Evolutionary conservation across 495 filamentous ascomycete species (phyloP).

Genomic region (Daldinia grandis): DNA sequence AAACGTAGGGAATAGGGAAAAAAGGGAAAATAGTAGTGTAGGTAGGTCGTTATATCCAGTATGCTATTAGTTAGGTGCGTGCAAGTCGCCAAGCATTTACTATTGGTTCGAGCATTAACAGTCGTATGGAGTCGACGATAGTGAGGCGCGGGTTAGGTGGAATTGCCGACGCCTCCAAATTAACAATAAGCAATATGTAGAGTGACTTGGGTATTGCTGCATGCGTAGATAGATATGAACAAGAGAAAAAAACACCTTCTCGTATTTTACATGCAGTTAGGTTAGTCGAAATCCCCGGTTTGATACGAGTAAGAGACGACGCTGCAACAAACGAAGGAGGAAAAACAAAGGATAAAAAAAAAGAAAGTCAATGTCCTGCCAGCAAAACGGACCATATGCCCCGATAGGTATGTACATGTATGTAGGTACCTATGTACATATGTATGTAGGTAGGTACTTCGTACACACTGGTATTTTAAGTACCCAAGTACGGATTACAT

Average conservation of each 20-base stretch:
- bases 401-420: not conserved
- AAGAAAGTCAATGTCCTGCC: not conserved
- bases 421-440: no score
- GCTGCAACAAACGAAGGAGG: not conserved
- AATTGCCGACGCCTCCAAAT: slow-evolving; percentile 15
- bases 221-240: slow-evolving; percentile 10
- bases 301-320: slow-evolving; percentile 1
- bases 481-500: no score
- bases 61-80: not conserved
- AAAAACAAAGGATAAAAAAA: not conserved
- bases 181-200: slow-evolving; percentile 11
- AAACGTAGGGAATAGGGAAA: not conserved
- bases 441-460: not conserved
- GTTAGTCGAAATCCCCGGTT: slow-evolving; percentile 1
- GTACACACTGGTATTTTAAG: not conserved
- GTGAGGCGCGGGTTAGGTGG: slow-evolving; percentile 10
- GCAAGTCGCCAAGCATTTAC: slow-evolving; percentile 18
- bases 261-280: not conserved
- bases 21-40: not conserved
- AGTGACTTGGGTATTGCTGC: slow-evolving; percentile 12
- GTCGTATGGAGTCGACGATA: slow-evolving; percentile 1
- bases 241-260: not conserved
- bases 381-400: not conserved
- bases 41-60: not conserved
- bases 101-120: slow-evolving; percentile 17